These are phyloP conservation scores for Paracorniculantispora psalliotae DNA, from an alignment of 2,329 filamentous ascomycete genomes.

Conservation along the genomic window DNA sequence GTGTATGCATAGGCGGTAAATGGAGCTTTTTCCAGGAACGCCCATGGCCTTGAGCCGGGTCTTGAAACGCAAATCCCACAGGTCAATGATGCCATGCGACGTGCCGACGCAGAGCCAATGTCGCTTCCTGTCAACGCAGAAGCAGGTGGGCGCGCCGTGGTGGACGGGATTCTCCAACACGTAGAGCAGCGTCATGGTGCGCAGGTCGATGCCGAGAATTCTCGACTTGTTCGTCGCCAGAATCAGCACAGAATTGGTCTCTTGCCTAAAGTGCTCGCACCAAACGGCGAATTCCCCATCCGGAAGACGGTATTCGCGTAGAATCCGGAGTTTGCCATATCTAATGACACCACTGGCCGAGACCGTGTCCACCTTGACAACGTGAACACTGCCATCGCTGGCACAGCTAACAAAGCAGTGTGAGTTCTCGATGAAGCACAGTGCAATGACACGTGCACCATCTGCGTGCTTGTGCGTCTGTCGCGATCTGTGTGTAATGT, in stretches of 20 bases:
- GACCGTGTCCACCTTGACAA: conserved; percentile 69
- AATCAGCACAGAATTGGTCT: conserved; percentile 75
- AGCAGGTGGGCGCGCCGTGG: conserved; percentile 86
- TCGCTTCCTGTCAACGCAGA: conserved; percentile 77
- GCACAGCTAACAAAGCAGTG: conserved; percentile 91
- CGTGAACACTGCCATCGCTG: conserved; percentile 83
- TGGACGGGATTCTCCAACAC: conserved; percentile 81
- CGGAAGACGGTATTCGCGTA: conserved; percentile 77
- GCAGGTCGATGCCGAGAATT: conserved; percentile 77
- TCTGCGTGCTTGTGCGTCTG: conserved; percentile 75
- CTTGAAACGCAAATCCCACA: conserved; percentile 96
- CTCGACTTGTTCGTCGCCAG: conserved; percentile 83
- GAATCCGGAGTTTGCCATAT: conserved; percentile 70
- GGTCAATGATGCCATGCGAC: conserved; percentile 82
- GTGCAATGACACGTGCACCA: conserved; percentile 67
- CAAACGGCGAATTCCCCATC: conserved; percentile 75
- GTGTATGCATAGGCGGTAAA: conserved; percentile 75
- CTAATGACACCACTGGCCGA: conserved; percentile 50
- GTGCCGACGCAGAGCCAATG: conserved; percentile 93
- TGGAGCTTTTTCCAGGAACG: conserved; percentile 71
- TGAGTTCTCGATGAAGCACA: conserved; percentile 90
- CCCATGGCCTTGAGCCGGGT: conserved; percentile 86
- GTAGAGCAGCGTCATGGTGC: conserved; percentile 79
- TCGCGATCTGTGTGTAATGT: conserved; percentile 79
- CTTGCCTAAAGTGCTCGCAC: conserved; percentile 86